These are phyloP conservation scores for Amaranthus tricolor DNA, from an alignment of 179 eudicot species.

Conservation along the genomic window DNA sequence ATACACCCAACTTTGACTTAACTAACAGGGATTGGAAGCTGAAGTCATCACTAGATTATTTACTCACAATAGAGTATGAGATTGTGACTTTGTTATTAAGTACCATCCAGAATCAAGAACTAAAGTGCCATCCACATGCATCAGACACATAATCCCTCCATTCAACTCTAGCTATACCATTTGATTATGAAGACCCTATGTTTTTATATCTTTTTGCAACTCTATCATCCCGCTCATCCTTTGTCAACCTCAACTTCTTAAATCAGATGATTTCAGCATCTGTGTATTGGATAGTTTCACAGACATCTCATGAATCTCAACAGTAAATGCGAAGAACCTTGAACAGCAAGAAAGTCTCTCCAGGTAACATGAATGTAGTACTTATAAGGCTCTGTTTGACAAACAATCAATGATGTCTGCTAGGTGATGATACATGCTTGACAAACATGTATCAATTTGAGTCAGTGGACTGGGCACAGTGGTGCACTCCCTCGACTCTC, in stretches of 20 bases:
- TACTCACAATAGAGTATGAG: background rate
- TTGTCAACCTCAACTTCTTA: background rate
- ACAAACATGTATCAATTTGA: background rate
- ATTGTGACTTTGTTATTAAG: background rate
- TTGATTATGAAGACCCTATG: background rate
- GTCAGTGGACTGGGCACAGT: background rate
- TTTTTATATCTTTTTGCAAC: background rate
- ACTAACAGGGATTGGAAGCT: background rate
- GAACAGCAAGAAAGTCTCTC: background rate
- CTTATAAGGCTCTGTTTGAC: slow-evolving; percentile 2
- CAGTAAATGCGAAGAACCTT: background rate
- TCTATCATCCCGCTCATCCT: background rate
- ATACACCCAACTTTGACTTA: background rate
- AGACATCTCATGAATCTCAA: background rate
- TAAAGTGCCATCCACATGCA: background rate
- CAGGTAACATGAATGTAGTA: background rate
- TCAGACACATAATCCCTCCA: background rate
- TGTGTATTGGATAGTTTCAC: background rate
- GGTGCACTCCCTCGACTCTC: background rate
- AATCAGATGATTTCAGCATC: background rate
- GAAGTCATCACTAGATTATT: background rate
- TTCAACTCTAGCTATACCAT: background rate
- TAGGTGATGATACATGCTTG: background rate
- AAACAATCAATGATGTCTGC: background rate
- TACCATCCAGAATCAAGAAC: background rate